A percentile compares a stretch with the other conserved stretches of the same genome.
phyloP scores from a whole-genome alignment of 345 rosid genomes.

The Camelina neglecta region DNA sequence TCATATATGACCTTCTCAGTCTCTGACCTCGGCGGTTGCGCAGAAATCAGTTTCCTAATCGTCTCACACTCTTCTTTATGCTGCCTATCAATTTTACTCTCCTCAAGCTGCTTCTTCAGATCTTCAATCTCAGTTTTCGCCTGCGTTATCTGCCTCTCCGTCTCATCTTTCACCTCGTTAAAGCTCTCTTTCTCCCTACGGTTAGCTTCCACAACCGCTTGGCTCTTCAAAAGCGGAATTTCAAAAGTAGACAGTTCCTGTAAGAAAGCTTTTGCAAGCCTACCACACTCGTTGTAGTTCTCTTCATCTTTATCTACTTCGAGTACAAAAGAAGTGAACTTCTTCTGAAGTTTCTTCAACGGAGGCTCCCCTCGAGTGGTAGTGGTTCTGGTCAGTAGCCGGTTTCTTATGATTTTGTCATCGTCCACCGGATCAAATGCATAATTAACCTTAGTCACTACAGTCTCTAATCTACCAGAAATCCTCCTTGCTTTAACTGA shows the following conservation, averaged over 20 bases:
- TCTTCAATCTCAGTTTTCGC: constrained; percentile 84
- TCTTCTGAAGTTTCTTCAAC: constrained; percentile 91
- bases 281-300: constrained; percentile 64
- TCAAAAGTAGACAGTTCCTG: constrained; percentile 91
- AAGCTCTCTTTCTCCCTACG: constrained; percentile 84
- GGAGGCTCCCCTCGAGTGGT: constrained; percentile 98
- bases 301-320: constrained; percentile 79
- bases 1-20: constrained; percentile 75
- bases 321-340: constrained; percentile 77
- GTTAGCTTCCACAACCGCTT: constrained; percentile 78
- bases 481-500: constrained; percentile 73
- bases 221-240: constrained; percentile 93
- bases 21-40: constrained; percentile 87
- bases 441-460: constrained; percentile 61
- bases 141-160: constrained; percentile 69
- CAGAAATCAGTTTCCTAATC: constrained; percentile 76
- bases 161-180: constrained; percentile 79
- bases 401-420: constrained; percentile 79
- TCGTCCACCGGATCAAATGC: constrained; percentile 87
- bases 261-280: constrained; percentile 77
- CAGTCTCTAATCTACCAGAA: constrained; percentile 72
- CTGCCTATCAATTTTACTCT: constrained; percentile 89
- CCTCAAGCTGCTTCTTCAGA: constrained; percentile 83
- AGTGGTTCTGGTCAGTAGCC: constrained; percentile 92
- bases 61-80: constrained; percentile 98